Evolutionary conservation across 352 stramenopile genomes (phyloP).

Genomic region (Globisporangium apiculatum): DNA sequence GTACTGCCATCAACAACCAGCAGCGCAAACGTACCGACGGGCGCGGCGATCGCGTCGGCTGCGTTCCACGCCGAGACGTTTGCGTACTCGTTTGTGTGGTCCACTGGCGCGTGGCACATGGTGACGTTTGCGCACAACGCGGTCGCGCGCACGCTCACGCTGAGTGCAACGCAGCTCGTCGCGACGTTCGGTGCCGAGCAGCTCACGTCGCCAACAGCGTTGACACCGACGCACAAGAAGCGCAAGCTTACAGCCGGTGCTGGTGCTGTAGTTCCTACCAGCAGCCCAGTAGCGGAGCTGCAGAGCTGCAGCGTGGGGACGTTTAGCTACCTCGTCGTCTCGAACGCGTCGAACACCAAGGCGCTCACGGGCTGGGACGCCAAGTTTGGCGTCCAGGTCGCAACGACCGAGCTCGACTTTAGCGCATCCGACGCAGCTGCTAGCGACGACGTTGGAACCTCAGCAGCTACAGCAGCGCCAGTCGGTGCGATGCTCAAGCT

Average conservation of each 20-base stretch:
- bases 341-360: constrained; percentile 23
- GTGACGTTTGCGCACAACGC: constrained; percentile 41
- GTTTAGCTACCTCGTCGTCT: constrained; percentile 53
- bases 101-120: constrained; percentile 48
- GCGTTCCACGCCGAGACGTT: constrained; percentile 70
- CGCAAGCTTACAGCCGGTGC: constrained; percentile 36
- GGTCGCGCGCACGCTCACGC: constrained; percentile 32
- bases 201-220: constrained; percentile 6
- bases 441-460: not conserved
- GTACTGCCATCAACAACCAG: not conserved
- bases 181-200: constrained; percentile 20
- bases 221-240: constrained; percentile 44
- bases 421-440: not conserved
- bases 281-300: constrained; percentile 13
- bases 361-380: constrained; percentile 58
- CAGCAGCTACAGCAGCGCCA: constrained; percentile 14
- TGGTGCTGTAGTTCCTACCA: constrained; percentile 1
- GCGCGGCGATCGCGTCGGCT: constrained; percentile 25
- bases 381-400: constrained; percentile 68
- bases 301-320: constrained; percentile 32
- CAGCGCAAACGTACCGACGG: not conserved
- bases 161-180: constrained; percentile 33
- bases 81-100: constrained; percentile 58
- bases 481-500: constrained; percentile 43
- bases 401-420: constrained; percentile 37